Percentiles rank a stretch among this genome's conserved stretches.
Conservation (phyloP, 306 rosid genomes). For the Styphnolobium japonicum region DNA sequence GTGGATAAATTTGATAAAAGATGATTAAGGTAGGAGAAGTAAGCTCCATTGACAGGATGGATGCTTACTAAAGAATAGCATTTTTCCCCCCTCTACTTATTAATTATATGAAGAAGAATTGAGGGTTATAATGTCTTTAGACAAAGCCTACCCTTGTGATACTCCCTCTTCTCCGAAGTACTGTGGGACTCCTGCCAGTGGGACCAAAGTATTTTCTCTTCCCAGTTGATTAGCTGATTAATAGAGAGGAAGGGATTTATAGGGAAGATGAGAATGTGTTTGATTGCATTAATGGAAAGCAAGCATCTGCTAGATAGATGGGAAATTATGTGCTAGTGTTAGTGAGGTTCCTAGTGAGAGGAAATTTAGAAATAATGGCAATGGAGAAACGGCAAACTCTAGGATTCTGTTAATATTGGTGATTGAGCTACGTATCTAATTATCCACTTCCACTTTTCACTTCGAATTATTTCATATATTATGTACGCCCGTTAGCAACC, state of each 20-base stretch:
- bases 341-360: not conserved
- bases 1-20: slow-evolving; percentile 20
- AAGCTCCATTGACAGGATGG: slow-evolving; percentile 1
- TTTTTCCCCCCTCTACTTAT: not conserved
- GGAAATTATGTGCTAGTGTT: not conserved
- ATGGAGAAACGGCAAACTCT: not conserved
- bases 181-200: not conserved
- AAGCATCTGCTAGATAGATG: not conserved
- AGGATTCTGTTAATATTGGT: not conserved
- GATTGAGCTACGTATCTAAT: not conserved
- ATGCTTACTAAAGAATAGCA: not conserved
- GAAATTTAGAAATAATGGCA: not conserved
- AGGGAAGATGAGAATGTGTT: not conserved
- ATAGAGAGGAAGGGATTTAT: not conserved
- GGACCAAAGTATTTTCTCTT: not conserved
- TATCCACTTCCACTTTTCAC: not conserved
- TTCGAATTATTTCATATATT: not conserved
- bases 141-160: not conserved
- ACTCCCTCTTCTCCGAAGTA: not conserved
- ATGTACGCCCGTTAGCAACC: not conserved
- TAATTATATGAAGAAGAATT: not conserved
- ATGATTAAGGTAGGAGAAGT: slow-evolving; percentile 12
- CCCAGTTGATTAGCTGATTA: not conserved
- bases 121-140: not conserved
- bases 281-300: slow-evolving; percentile 5